Evolutionary conservation across 805 yeast genomes (phyloP), one percentile per base, ranked within the genome.

Genomic region (Saccharomycopsis synnaedendra): DNA sequence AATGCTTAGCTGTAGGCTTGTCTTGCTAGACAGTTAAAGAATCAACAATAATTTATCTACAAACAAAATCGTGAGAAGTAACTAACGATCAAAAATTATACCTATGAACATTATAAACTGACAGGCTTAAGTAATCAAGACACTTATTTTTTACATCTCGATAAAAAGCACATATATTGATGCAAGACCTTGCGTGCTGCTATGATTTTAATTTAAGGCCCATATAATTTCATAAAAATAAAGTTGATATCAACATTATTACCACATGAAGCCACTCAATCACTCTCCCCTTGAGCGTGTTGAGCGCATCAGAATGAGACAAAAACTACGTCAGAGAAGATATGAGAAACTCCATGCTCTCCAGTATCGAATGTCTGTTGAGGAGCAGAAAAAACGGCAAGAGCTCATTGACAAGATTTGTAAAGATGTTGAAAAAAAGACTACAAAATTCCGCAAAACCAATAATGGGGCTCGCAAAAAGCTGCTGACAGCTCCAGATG

Each of bases 271-370:
- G 3, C 9, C 41, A 7, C 7, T 11, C 29, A 7, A n/a, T 32
- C 36, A 45, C 28, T 47, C 47, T 11, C 51, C 51, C 6, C 27
- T 48, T n/a, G 51, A 44, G 39, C n/a, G 51, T 29, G 30, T 48
- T 11, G 45, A 35, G 27, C 29, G 42, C 8, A 42, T 48, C 3
- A 36, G 35, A 27, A 33, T 36, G 43, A 44, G 39, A 30, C 48
- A 45, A 31, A 36, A 39, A n/a, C 6, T 45, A 3, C 40, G 52
- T 30, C 48, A 42, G 32, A 49, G 46, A 40, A 35, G 32, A 34
- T 49, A 49, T 34, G 31, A 41, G 30, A 38, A 33, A 32, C 19
- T 49, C 9, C 39, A 45, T 10, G 36, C 45, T 32, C 19, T 28
- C 5, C 48, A 46, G 29, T 43, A 42, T 31, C 7, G 29, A 4